Base-by-base conservation (phyloP, 768 basidiomycete species). In the Rhizopogon roseolus region DNA sequence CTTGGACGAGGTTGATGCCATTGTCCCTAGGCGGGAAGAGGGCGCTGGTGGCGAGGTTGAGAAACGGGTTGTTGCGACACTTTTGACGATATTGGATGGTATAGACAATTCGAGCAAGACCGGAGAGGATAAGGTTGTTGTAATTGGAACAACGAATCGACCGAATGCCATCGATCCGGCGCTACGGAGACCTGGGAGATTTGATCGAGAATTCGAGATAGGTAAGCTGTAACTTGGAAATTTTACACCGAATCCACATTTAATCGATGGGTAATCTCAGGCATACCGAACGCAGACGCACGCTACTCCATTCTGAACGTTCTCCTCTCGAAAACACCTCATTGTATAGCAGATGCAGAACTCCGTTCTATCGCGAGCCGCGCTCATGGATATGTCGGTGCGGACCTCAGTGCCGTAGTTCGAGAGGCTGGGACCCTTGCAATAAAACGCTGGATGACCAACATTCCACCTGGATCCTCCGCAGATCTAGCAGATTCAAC, bases 121-220 rank as follows among this genome's bases (percentile, higher is more conserved):
- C 37, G 75, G 70, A 5, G 68, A 69, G 19, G 80, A 73, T 16
- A 78, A 88, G 56, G 91, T 99, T 11, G 89, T 98, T 4, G 92
- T 99, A 36, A 90, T 99, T 56, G 97, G 93, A 0, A 97, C 97
- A 0, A 98, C 94, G 2, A 97, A 98, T 67, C 77, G 94, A 19
- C 94, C 92, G 5, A 97, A 98, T 63, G 91, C 94, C 9, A 94
- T 98, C 49, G 94, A 98, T 66, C 94, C 95, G 41, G 94, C 94
- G 0, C 73, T 98, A 49, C 75, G 94, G 46, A 73, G 94, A 32
- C 94, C 94, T 13, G 94, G 94, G 4, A 75, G 94, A 56, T 96
- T 98, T 63, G 94, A 98, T 68, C 78, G 92, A 57, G 96, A 98
- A 69, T 89, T 98, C 41, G 96, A 98, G 66, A 94, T 98, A 57